Conservation (phyloP, 2,329 filamentous ascomycete genomes). For the Fusarium secorum region DNA sequence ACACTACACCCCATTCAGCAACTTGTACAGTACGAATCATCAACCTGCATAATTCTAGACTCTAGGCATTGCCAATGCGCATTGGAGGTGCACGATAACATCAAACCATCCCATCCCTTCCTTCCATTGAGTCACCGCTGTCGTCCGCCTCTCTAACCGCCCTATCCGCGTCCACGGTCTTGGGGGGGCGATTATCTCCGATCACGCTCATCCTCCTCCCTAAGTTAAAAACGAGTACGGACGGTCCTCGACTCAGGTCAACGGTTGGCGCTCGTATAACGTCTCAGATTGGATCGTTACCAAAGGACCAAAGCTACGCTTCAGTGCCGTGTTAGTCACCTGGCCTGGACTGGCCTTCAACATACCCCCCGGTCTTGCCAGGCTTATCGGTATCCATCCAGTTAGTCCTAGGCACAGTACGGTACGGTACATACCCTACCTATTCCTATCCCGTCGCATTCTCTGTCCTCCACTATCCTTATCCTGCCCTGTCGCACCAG, state of each 20-base stretch:
- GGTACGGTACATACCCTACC: neutral
- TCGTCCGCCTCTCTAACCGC: constrained; percentile 17
- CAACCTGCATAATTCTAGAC: constrained; percentile 39
- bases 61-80: constrained; percentile 2
- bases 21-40: constrained; percentile 35
- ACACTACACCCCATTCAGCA: constrained; percentile 25
- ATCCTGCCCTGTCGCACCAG: constrained; percentile 33
- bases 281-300: constrained; percentile 19
- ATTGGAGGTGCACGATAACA: constrained; percentile 26
- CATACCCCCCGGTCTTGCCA: constrained; percentile 6
- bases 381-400: constrained; percentile 12
- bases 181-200: constrained; percentile 24
- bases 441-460: constrained; percentile 26
- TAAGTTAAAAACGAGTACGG: neutral
- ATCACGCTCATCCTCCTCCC: constrained; percentile 28
- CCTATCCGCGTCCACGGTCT: constrained; percentile 26
- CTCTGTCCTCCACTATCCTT: constrained; percentile 23
- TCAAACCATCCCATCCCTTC: constrained; percentile 19
- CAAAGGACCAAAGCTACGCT: constrained; percentile 26
- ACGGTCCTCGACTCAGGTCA: constrained; percentile 26
- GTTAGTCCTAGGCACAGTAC: constrained; percentile 8
- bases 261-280: constrained; percentile 37
- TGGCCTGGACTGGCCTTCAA: constrained; percentile 8
- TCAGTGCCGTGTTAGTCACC: constrained; percentile 42
- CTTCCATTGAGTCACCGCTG: constrained; percentile 31